Evolutionary conservation across 306 rosid species (phyloP).

Genomic region (Medicago ruthenica): DNA sequence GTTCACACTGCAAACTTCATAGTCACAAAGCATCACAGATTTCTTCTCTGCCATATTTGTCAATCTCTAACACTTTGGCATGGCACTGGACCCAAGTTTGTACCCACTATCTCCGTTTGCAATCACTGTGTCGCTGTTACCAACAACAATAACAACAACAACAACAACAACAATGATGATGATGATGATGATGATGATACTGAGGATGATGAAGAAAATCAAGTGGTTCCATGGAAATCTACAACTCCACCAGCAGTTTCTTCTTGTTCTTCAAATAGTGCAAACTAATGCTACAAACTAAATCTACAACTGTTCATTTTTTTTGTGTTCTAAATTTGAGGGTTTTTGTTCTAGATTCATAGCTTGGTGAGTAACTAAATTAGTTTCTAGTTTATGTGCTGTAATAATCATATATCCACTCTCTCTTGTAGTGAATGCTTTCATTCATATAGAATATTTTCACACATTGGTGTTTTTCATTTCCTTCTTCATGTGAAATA

Average conservation of each 20-base stretch:
- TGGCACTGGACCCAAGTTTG: slow-evolving; percentile 73
- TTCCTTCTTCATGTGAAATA: not conserved
- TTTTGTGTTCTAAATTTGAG: not conserved
- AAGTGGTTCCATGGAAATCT: slow-evolving; percentile 79
- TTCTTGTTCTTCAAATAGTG: slow-evolving; percentile 58
- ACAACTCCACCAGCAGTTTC: slow-evolving; percentile 57
- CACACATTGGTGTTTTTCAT: not conserved
- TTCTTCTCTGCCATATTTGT: slow-evolving; percentile 77
- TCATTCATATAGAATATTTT: too few species aligned
- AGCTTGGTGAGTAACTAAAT: slow-evolving; percentile 35
- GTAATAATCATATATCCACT: slow-evolving; percentile 33
- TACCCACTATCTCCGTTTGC: slow-evolving; percentile 72
- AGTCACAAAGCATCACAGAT: slow-evolving; percentile 67
- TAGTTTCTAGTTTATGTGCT: slow-evolving; percentile 18
- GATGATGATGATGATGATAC: not conserved
- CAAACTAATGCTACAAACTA: slow-evolving; percentile 35
- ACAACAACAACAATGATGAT: not conserved
- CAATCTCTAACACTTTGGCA: slow-evolving; percentile 73
- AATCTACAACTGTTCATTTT: not conserved
- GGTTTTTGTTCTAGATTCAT: slow-evolving; percentile 5
- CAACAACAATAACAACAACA: slow-evolving; percentile 17
- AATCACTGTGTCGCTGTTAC: slow-evolving; percentile 41
- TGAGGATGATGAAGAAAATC: slow-evolving; percentile 62
- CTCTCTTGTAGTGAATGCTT: slow-evolving; percentile 25
- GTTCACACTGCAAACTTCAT: slow-evolving; percentile 83